A percentile compares a stretch with the other conserved stretches of the same genome.
Evolutionary conservation across 306 rosid species (phyloP).

Genomic region (Prunus salicina): DNA sequence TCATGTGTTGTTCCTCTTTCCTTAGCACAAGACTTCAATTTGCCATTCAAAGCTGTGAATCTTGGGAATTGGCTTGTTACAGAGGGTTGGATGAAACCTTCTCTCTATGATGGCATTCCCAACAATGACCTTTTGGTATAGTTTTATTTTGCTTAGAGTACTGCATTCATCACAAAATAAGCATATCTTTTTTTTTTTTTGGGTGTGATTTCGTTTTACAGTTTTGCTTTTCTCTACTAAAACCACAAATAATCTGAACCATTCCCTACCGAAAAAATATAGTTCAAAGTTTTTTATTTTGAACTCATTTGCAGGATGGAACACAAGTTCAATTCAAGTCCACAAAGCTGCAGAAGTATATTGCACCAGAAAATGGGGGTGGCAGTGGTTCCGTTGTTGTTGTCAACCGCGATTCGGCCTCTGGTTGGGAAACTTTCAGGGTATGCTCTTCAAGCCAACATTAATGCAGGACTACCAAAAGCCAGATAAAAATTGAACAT

Average conservation of each 20-base stretch:
- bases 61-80: slow-evolving; percentile 64
- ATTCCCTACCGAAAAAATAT: neutral
- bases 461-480: neutral
- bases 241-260: no score
- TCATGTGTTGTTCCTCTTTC: slow-evolving; percentile 21
- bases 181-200: no score
- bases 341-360: slow-evolving; percentile 43
- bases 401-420: slow-evolving; percentile 42
- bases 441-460: slow-evolving; percentile 17
- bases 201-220: no score
- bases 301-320: slow-evolving; percentile 48
- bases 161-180: no score
- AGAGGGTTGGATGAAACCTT: slow-evolving; percentile 76
- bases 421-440: slow-evolving; percentile 66
- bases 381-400: slow-evolving; percentile 54
- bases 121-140: slow-evolving; percentile 64
- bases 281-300: neutral
- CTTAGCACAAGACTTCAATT: slow-evolving; percentile 29
- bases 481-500: neutral
- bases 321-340: slow-evolving; percentile 61
- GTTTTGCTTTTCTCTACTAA: no score
- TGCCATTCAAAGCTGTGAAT: slow-evolving; percentile 63
- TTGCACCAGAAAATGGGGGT: slow-evolving; percentile 54
- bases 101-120: slow-evolving; percentile 50
- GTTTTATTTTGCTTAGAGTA: neutral